Conservation (phyloP, 2,329 filamentous ascomycete genomes). For the Cyclaneusma minus region DNA sequence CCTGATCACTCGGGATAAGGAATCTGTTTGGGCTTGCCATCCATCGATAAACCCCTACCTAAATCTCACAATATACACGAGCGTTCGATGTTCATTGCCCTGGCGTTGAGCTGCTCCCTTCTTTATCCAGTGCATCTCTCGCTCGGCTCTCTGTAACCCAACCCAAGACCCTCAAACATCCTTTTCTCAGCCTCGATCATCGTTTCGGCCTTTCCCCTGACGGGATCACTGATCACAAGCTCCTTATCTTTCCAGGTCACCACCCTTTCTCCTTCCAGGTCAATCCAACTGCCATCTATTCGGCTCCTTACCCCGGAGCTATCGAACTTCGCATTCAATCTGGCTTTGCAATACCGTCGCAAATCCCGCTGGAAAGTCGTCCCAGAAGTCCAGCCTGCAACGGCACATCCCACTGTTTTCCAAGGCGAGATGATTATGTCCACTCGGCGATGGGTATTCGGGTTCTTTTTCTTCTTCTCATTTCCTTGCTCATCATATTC, state of each 20-base stretch:
- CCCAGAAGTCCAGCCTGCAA: constrained; percentile 77
- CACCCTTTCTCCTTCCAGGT: constrained; percentile 36
- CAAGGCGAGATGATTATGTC: constrained; percentile 87
- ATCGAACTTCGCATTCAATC: constrained; percentile 70
- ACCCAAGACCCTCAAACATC: constrained; percentile 62
- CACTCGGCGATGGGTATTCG: constrained; percentile 66
- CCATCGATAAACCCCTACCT: no score
- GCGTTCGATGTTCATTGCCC: no score
- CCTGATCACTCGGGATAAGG: no score
- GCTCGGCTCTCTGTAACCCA: constrained; percentile 49
- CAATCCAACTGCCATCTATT: constrained; percentile 49
- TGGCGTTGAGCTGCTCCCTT: no score
- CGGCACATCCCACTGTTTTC: constrained; percentile 75
- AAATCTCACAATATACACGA: no score
- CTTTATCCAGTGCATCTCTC: constrained; percentile 35
- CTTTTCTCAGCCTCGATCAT: constrained; percentile 63
- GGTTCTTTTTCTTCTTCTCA: constrained; percentile 33
- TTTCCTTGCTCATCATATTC: constrained; percentile 17
- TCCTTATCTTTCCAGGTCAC: constrained; percentile 16
- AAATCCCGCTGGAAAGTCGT: constrained; percentile 85
- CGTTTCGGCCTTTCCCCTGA: constrained; percentile 31
- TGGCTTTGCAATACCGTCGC: constrained; percentile 60
- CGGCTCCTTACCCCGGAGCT: constrained; percentile 69
- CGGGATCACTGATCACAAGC: no score
- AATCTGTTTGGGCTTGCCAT: no score